Evolutionary conservation across 257 asterid species (phyloP), one percentile per base, ranked within the genome.

Genomic region (Solanum arcanum): DNA sequence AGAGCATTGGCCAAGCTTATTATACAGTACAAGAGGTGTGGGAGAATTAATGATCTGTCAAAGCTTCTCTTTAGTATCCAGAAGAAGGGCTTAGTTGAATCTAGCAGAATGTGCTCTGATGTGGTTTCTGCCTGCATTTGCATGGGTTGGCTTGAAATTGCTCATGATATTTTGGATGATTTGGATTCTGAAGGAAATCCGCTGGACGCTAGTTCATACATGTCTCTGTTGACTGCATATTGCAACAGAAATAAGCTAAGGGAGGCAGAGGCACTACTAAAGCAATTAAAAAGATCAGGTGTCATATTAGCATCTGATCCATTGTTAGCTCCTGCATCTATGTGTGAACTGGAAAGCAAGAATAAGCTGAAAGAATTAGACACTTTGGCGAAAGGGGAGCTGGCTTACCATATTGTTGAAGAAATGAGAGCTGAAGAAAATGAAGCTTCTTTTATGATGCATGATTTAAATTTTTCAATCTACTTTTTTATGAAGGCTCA

Each of bases 101-200:
- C 88, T 86, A 42, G 23, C 70, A 84, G 89, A 78, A 76, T 93
- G 18, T 93, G 91, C 88, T 86, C 91, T 49, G 93, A 90, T 90
- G 94, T 94, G 44, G 87, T 94, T 85, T 92, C 90, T 49, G 93
- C 97, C 46, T 95, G 96, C 86, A 89, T 95, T 70, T 62, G 90
- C 87, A 49, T 95, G 93, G 97, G 95, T 47, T 95, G 98, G 98
- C 93, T 94, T 44, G 96, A 94, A 88, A 94, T 96, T 80, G 98
- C 99, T 86, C 99, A 97, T 87, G 98, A 97, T 92, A 91, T 95
- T 87, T 83, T 97, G 90, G 99, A 97, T 60, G 99, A 97, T 81
- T 90, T 93, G 90, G 94, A 90, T 88, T 89, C 86, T 21, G 94
- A 89, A 60, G 93, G 94, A 72, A 91, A 83, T 56, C 60, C 87